phyloP scores from a whole-genome alignment of 2,329 filamentous ascomycete genomes.

The Cytospora mali region DNA sequence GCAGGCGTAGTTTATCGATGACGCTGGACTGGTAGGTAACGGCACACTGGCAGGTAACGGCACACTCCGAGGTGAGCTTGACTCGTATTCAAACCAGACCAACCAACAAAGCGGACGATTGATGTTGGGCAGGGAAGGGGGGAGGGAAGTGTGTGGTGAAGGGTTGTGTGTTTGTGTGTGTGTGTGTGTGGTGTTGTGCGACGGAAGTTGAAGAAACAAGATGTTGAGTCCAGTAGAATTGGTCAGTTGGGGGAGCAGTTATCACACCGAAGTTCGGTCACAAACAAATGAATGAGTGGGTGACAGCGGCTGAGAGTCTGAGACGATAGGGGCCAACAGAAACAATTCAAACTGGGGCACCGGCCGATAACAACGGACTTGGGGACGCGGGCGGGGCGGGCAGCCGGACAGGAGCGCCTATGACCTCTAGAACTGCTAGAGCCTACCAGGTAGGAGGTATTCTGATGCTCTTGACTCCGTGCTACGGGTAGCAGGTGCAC shows the following conservation, averaged over 20 bases:
- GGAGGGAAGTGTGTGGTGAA: neutral
- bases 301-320: neutral
- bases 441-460: no score
- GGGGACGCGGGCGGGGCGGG: no score
- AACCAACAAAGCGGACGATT: no score
- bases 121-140: no score
- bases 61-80: slow-evolving; percentile 13
- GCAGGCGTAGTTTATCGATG: slow-evolving; percentile 5
- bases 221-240: neutral
- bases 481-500: no score
- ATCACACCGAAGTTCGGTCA: slow-evolving; percentile 5
- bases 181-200: neutral
- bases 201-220: neutral
- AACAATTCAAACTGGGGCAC: slow-evolving; percentile 4
- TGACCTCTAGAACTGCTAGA: no score
- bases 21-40: slow-evolving; percentile 14
- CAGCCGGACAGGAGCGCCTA: no score
- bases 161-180: no score
- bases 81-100: neutral
- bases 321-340: slow-evolving; percentile 6
- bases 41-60: neutral
- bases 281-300: no score
- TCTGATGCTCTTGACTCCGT: no score
- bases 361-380: slow-evolving; percentile 1
- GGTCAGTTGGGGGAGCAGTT: slow-evolving; percentile 1